Evolutionary conservation across 176 grass and related monocot genomes (phyloP), one percentile per base, ranked within the genome.

Genomic region (Zoysia pacifica): DNA sequence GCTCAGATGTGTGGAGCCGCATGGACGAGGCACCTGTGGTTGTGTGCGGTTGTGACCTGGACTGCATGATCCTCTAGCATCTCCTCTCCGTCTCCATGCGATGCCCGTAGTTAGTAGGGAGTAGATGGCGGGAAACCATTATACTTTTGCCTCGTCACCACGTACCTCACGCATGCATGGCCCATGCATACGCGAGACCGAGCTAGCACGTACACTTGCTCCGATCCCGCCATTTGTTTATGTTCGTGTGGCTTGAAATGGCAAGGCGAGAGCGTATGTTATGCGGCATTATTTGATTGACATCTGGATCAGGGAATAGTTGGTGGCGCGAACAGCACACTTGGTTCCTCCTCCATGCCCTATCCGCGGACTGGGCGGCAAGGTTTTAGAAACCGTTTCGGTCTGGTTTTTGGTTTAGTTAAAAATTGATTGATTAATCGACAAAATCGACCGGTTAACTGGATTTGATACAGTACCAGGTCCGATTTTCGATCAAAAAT

Each of bases 31-130:
- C 58, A 4, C 5, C 76, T 80, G 87, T 85, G 78, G 82, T 59
- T 67, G 66, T 51, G 72, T 81, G 76, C 37, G 66, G 44, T 74
- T 77, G 76, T 84, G 86, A 89, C 82, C 82, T 80, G 82, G 76
- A 73, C 37, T 40, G 9, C 43, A 62, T 3, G 73, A 79, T 44
- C 65, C 16, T 18, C 19, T n/a, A 15, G 1, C 16, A 28, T 16
- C 73, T 5, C 19, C 39, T 0, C 28, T 28, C 28, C 28, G 28
- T 28, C 75, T 39, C 59, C 44, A 39, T 16, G 14, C 58, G 56
- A 65, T n/a, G 42, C 18, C 44, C 66, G 43, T 73, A 8, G 62
- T 52, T 88, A 84, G 81, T 19, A 15, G 18, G 76, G 69, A 80
- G 81, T 75, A 70, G 81, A 79, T 84, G 70, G 18, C 46, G 49